Evolutionary conservation across 1,284 basidiomycete genomes (phyloP), one percentile per base, ranked within the genome.

Genomic region (Heterobasidion occidentale): DNA sequence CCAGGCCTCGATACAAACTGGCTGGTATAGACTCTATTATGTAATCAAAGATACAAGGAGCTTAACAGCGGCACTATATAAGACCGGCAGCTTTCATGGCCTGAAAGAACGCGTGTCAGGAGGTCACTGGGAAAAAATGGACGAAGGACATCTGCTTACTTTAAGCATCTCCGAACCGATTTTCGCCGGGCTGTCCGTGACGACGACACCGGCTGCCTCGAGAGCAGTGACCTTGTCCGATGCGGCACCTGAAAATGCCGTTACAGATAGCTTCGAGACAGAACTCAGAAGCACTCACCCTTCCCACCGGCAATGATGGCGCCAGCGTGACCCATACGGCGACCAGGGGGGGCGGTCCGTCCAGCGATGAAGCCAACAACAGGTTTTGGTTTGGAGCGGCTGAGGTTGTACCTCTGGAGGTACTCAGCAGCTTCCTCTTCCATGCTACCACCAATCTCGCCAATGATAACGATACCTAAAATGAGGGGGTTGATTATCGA

Each of bases 391-490:
- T 89, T 80, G 60, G 76, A 74, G 47, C 90, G 82, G 47, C 90
- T 92, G 74, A 92, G 90, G 83, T 99, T 99, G 80, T 93, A 89
- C 72, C 84, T 79, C 70, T 91, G 88, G 57, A 99, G 79, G 74
- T 95, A 97, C 67, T 95, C 97, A 4, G 97, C 97, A 15, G 97
- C 97, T 64, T 99, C 96, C 72, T 99, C 97, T 75, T 99, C 97
- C 95, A 98, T 99, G 17, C 90, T 89, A 34, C 97, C 97, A 65
- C 97, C 97, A 67, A 99, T 99, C 74, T 99, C 97, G 63, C 97
- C 97, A 66, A 99, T 99, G 63, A 99, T 79, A 56, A 99, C 96
- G 63, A 99, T 95, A 66, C 92, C 92, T 86, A n/a, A n/a, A 42
- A 38, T 1, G 50, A 14, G 50, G 9, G 11, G 33, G 34, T 51